Conservation (phyloP, 805 yeast genomes). For the Zygoascus bituminiphila region DNA sequence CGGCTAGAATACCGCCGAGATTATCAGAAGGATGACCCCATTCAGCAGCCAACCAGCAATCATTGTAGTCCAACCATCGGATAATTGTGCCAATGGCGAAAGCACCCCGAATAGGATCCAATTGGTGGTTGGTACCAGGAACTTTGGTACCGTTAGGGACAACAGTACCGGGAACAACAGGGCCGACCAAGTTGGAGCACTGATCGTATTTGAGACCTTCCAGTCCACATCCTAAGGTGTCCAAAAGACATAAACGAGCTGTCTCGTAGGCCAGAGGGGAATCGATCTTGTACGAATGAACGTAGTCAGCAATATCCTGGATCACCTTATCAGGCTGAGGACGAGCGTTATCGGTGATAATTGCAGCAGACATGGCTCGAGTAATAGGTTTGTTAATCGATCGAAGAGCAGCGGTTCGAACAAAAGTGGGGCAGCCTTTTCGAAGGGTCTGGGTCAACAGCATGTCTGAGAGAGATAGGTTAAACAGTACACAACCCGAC, state of each 20-base stretch:
- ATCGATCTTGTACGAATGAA: slow-evolving; percentile 38
- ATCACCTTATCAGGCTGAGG: slow-evolving; percentile 45
- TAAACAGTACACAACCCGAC: background rate
- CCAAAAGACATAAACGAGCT: slow-evolving; percentile 47
- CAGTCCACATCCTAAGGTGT: slow-evolving; percentile 53
- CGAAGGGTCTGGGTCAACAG: background rate
- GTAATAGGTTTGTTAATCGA: background rate
- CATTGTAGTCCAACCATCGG: slow-evolving; percentile 56
- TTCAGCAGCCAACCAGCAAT: slow-evolving; percentile 62
- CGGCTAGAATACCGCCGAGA: slow-evolving; percentile 50
- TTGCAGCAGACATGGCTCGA: slow-evolving; percentile 18
- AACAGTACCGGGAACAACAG: slow-evolving; percentile 48
- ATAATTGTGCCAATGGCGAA: slow-evolving; percentile 49
- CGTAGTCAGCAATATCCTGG: slow-evolving; percentile 42
- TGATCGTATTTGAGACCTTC: slow-evolving; percentile 49
- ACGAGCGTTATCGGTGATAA: slow-evolving; percentile 37
- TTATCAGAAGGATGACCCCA: slow-evolving; percentile 65
- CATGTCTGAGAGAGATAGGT: background rate
- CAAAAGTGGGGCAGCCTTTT: background rate
- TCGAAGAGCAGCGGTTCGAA: background rate
- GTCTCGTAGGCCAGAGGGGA: slow-evolving; percentile 44
- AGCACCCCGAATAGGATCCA: slow-evolving; percentile 53
- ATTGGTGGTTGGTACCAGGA: slow-evolving; percentile 41
- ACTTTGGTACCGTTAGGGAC: slow-evolving; percentile 51
- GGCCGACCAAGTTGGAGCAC: slow-evolving; percentile 42